A percentile compares a stretch with the other conserved stretches of the same genome.
Conservation (phyloP, 2,329 filamentous ascomycete genomes). For the Calonectria fujianensis region DNA sequence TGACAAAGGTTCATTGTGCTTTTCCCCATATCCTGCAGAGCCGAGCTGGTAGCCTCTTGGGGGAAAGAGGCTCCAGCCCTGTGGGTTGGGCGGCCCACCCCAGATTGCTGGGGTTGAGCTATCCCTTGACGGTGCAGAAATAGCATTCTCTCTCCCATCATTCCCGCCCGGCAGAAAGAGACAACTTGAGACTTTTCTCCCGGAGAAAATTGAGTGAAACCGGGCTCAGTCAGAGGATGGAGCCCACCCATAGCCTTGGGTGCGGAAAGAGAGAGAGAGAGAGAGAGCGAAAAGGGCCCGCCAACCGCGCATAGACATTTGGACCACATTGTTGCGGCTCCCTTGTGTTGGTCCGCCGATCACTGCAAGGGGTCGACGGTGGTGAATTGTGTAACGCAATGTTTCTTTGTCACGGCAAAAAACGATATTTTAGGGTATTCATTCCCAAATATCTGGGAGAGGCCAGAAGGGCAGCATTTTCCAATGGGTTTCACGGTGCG, state of each 20-base stretch:
- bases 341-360: not conserved
- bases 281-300: too few species aligned
- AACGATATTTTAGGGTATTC: not conserved
- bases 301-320: constrained; percentile 21
- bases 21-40: constrained; percentile 21
- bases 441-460: constrained; percentile 13
- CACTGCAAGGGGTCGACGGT: constrained; percentile 19
- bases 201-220: constrained; percentile 2
- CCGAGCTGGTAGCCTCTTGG: not conserved
- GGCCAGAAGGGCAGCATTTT: not conserved
- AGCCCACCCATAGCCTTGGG: constrained; percentile 11
- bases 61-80: constrained; percentile 5
- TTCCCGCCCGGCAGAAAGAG: constrained; percentile 14
- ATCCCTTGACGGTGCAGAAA: constrained; percentile 26
- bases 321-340: not conserved
- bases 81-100: not conserved
- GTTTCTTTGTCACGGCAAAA: not conserved
- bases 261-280: not conserved
- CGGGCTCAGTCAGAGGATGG: not conserved
- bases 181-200: constrained; percentile 9
- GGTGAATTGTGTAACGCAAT: constrained; percentile 20
- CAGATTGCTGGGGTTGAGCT: not conserved
- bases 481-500: constrained; percentile 16
- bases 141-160: constrained; percentile 20
- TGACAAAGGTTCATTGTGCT: constrained; percentile 18